Percentiles rank a stretch among this genome's conserved stretches.
Conservation (phyloP, 1,284 basidiomycete species). For the Leccinum fuscescens region DNA sequence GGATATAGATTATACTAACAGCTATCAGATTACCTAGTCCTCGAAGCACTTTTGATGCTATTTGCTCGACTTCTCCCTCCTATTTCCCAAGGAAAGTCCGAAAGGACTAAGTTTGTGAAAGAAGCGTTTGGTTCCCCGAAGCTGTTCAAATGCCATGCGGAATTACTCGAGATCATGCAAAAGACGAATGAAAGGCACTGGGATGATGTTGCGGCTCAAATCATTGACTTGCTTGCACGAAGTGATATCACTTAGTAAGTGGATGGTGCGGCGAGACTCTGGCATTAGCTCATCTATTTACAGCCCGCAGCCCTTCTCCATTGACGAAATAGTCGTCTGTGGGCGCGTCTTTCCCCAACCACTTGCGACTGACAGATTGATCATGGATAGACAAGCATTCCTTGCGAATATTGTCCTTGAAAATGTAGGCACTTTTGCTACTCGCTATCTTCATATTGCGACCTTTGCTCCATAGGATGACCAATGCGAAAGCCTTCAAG, state of each 20-base stretch:
- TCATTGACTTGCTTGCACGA: slow-evolving; percentile 47
- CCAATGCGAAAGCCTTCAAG: slow-evolving; percentile 42
- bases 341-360: slow-evolving; percentile 35
- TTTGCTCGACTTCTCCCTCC: slow-evolving; percentile 57
- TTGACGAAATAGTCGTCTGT: slow-evolving; percentile 41
- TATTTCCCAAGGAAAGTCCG: slow-evolving; percentile 34
- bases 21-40: slow-evolving; percentile 49
- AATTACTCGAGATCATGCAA: slow-evolving; percentile 45
- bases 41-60: slow-evolving; percentile 56
- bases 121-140: slow-evolving; percentile 45
- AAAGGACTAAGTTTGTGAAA: slow-evolving; percentile 47
- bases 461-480: slow-evolving; percentile 35
- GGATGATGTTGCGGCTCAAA: slow-evolving; percentile 49
- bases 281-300: slow-evolving; percentile 2
- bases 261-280: neutral
- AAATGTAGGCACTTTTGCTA: slow-evolving; percentile 18
- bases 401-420: slow-evolving; percentile 44
- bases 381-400: slow-evolving; percentile 51
- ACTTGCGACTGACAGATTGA: slow-evolving; percentile 43
- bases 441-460: slow-evolving; percentile 16
- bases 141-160: slow-evolving; percentile 33
- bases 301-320: slow-evolving; percentile 61
- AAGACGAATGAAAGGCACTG: slow-evolving; percentile 45
- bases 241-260: slow-evolving; percentile 51
- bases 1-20: slow-evolving; percentile 2